These are phyloP conservation scores for Jamesozyma piceae DNA, from an alignment of 805 yeast species.

Conservation along the genomic window DNA sequence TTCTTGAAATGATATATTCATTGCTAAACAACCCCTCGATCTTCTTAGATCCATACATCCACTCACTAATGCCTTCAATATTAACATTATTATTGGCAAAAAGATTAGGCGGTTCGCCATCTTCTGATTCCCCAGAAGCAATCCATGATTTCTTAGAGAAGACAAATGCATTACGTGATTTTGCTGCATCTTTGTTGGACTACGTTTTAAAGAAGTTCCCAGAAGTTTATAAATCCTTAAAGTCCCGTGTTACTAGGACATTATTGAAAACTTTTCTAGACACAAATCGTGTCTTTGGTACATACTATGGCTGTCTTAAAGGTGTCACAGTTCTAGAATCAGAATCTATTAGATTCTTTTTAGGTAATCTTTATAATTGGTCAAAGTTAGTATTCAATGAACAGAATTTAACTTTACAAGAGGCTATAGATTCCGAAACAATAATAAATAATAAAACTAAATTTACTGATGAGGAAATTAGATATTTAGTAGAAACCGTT, in stretches of 20 bases:
- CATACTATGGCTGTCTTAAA: constrained; percentile 83
- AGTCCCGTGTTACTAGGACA: constrained; percentile 91
- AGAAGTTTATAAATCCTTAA: constrained; percentile 75
- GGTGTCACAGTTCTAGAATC: constrained; percentile 79
- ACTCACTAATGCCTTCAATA: constrained; percentile 94
- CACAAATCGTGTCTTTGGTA: constrained; percentile 71
- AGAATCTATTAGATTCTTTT: constrained; percentile 76
- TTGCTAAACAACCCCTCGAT: constrained; percentile 73
- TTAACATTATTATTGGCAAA: constrained; percentile 83
- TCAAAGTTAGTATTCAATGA: constrained; percentile 44
- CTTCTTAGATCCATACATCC: constrained; percentile 90
- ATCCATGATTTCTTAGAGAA: constrained; percentile 31
- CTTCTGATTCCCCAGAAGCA: constrained; percentile 13
- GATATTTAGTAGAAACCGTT: constrained; percentile 40
- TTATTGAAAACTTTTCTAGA: constrained; percentile 84
- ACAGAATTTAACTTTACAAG: constrained; percentile 18
- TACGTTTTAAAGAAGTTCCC: constrained; percentile 76
- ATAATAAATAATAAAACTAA: constrained; percentile 15
- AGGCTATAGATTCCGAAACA: constrained; percentile 6
- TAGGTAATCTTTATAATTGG: constrained; percentile 85
- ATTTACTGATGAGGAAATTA: constrained; percentile 38
- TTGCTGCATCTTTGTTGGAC: constrained; percentile 74
- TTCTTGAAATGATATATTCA: constrained; percentile 83
- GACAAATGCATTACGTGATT: constrained; percentile 63
- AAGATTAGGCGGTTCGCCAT: constrained; percentile 55